Evolutionary conservation across 805 yeast species (phyloP), one percentile per base, ranked within the genome.

Genomic region (Komagataella pastoris): DNA sequence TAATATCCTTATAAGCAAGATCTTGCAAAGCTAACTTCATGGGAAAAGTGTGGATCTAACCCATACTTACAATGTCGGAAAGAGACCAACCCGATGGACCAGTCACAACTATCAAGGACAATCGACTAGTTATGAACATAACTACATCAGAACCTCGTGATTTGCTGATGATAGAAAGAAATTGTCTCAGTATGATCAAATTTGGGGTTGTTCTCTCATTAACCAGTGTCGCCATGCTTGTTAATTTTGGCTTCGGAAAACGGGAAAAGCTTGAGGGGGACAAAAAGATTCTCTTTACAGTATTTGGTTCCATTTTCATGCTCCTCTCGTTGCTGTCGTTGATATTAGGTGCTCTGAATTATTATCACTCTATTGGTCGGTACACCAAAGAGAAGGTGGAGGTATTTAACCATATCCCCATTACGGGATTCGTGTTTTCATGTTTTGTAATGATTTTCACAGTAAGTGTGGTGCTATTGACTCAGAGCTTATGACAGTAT

Each of bases 71-170:
- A 30, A 30, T 30, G 40, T 30, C 40, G 14, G 40, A 30, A 30
- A 30, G 40, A 30, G 40, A 6, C 8, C 40, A 30, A n/a, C 40
- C 40, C n/a, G 10, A 3, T 17, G 47, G 47, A n/a, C 47, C 47
- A 19, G 7, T 3, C 47, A 10, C 40, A 10, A n/a, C 47, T 17
- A 44, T 19, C 47, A 44, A 14, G 19, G 21, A 17, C 1, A 17
- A 44, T 6, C 47, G 21, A 47, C 47, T 68, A 18, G 57, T 67
- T 7, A 55, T 71, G 48, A 62, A 64, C 36, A 69, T 73, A 46
- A 60, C 66, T 17, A 64, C 72, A 3, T 70, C 76, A 2, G 81
- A 77, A 57, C 81, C 82, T 1, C 62, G 83, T 46, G 83, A 77
- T 58, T 73, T 74, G 7, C 61, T 77, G 17, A 79, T 77, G 67